Evolutionary conservation across 768 basidiomycete genomes (phyloP), one percentile per base, ranked within the genome.

Genomic region (Trametes cingulata): DNA sequence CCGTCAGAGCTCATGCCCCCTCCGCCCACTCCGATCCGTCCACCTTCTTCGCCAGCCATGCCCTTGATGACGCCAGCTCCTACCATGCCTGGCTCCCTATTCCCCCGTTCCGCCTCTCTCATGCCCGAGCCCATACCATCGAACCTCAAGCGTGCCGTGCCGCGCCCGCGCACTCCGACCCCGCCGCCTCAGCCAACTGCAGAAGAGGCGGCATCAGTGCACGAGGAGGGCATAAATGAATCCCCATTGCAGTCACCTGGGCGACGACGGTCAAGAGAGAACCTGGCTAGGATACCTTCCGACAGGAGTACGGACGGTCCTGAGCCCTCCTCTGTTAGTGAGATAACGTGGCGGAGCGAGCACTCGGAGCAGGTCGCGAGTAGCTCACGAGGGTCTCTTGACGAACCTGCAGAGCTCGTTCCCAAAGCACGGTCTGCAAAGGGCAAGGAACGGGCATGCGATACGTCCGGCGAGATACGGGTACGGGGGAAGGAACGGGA

Each of bases 61-160:
- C 65, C 66, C 10, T 67, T 76, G 72, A 2, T 71, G 76, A 36
- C 72, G 73, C 1, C 72, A 8, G 83, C 83, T 2, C 67, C 80
- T 0, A 85, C 85, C 1, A 93, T 93, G 90, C 91, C 90, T 20
- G 91, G 90, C 8, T 82, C 91, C 1, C 81, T 93, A 13, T 90
- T 85, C 68, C 83, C 89, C 5, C 85, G 88, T 9, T 90, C 91
- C 0, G 80, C 84, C 0, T 89, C 89, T n/a, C 75, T 85, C 13
- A 74, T 85, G 29, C 83, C 85, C 25, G 76, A 76, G 41, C 51
- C 67, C 10, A 54, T 67, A 17, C 66, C 71, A 33, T 41, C 57
- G 13, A 39, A 67, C 67, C 22, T 70, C 60, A 48, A 74, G 73
- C 35, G 80, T 73, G 56, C 51, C 14, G 52, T 62, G 14, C 56